Conservation (phyloP, 129 eudicot genomes). For the Arctium minus region DNA sequence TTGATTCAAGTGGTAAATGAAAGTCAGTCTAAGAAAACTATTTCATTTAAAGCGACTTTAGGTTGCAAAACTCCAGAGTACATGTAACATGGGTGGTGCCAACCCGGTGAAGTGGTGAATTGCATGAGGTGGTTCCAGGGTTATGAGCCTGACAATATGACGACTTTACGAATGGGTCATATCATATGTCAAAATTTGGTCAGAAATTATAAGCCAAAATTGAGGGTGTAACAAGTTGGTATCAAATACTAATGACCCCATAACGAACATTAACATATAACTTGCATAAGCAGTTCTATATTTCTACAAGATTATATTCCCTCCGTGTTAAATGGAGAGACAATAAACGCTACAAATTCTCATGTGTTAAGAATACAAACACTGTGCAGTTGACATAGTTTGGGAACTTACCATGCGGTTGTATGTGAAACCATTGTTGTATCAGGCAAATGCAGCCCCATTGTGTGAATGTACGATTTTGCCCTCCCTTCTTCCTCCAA, state of each 20-base stretch:
- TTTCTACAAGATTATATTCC: background rate
- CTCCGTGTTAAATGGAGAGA: background rate
- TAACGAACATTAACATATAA: background rate
- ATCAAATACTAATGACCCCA: background rate
- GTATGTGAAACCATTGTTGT: background rate
- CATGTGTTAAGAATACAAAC: background rate
- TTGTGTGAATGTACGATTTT: background rate
- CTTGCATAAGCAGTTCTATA: background rate
- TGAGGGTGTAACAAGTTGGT: background rate
- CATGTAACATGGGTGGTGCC: background rate
- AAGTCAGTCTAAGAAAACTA: background rate
- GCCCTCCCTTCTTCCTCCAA: constrained; percentile 16
- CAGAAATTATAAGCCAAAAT: background rate
- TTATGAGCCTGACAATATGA: background rate
- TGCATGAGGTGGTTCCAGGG: background rate
- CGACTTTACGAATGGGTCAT: background rate
- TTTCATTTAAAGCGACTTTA: background rate
- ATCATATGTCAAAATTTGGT: background rate
- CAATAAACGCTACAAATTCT: background rate
- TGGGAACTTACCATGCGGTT: background rate
- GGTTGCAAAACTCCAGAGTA: too few species aligned
- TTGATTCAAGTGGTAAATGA: too few species aligned
- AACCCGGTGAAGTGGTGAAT: background rate
- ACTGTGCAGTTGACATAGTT: background rate
- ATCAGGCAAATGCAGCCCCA: constrained; percentile 5